Evolutionary conservation across 2,329 filamentous ascomycete species (phyloP).

Genomic region (Aspergillus ochraceoroseus): DNA sequence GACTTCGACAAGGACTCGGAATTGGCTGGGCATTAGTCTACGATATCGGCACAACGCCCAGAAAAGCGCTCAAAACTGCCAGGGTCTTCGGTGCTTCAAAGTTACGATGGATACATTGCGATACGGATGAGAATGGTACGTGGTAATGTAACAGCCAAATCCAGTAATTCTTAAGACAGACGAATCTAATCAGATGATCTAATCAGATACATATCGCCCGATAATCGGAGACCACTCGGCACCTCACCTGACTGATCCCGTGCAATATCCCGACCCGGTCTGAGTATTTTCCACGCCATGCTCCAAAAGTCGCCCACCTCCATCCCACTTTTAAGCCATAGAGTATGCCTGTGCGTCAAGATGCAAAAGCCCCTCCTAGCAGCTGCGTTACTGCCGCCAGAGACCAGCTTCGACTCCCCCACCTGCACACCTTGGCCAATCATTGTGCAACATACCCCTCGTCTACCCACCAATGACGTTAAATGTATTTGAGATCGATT

Average conservation of each 20-base stretch:
- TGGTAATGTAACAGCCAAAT: background rate
- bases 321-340: slow-evolving; percentile 9
- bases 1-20: no score
- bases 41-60: no score
- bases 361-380: background rate
- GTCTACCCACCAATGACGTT: slow-evolving; percentile 18
- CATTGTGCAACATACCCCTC: slow-evolving; percentile 8
- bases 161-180: slow-evolving; percentile 6
- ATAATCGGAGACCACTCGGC: slow-evolving; percentile 15
- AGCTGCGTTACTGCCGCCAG: slow-evolving; percentile 1
- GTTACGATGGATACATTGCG: background rate
- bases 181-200: slow-evolving; percentile 28
- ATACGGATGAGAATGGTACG: background rate
- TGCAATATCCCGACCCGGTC: slow-evolving; percentile 2
- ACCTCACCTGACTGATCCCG: slow-evolving; percentile 7
- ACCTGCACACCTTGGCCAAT: slow-evolving; percentile 7
- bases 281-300: slow-evolving; percentile 10
- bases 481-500: slow-evolving; percentile 17
- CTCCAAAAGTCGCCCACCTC: background rate
- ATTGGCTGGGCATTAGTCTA: no score
- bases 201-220: slow-evolving; percentile 25
- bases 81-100: background rate
- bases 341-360: slow-evolving; percentile 2
- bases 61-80: background rate
- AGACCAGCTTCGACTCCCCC: slow-evolving; percentile 13